phyloP scores from a whole-genome alignment of 140 eudicot genomes.

The Oenanthe javanica region DNA sequence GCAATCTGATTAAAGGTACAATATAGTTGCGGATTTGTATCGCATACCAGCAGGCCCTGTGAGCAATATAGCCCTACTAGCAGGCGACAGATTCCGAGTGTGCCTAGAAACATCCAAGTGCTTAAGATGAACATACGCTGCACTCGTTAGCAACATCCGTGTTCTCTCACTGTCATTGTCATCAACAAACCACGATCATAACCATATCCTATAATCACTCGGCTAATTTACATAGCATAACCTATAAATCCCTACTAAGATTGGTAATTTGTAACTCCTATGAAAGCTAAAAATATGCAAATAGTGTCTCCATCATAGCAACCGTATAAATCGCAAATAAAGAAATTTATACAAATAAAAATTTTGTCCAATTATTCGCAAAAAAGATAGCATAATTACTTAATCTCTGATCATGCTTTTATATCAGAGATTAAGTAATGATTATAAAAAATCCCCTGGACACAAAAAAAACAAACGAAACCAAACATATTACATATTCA shows the following conservation, averaged over 20 bases:
- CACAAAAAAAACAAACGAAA: background rate
- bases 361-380: background rate
- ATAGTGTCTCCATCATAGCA: background rate
- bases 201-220: constrained; percentile 5
- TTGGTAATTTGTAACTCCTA: background rate
- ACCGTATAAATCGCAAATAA: background rate
- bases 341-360: background rate
- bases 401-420: background rate
- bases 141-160: constrained; percentile 69
- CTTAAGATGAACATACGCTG: constrained; percentile 88
- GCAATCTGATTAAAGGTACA: background rate
- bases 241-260: background rate
- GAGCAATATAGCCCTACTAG: constrained; percentile 84
- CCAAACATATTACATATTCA: background rate
- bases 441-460: too few relatives aligned
- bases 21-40: background rate
- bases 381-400: background rate
- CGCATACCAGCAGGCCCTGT: constrained; percentile 82
- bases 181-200: constrained; percentile 8
- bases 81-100: constrained; percentile 81
- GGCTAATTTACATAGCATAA: background rate
- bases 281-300: background rate
- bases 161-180: constrained; percentile 65
- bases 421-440: background rate
- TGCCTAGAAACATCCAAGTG: constrained; percentile 71